Base-by-base conservation (phyloP, 2,329 filamentous ascomycete species). In the Alternaria burnsii region DNA sequence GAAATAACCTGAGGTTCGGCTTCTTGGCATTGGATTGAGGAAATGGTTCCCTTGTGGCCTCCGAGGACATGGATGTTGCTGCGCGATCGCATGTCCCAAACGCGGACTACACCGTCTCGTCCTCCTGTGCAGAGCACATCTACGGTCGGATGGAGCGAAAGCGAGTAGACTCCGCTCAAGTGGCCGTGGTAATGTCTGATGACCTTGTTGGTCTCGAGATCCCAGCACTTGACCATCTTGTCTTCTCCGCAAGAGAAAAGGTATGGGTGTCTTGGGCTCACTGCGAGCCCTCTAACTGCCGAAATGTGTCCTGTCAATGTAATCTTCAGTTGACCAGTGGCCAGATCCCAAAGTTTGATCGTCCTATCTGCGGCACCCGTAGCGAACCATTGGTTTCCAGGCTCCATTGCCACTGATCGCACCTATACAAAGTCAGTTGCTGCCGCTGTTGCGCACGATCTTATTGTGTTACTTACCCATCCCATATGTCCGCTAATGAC, bases 171-270 rank as follows among this genome's bases (percentile, higher is more conserved):
- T 66, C 95, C 95, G 71, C 92, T 97, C 22, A 99, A 83, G 81
- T 99, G 95, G 18, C 96, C 96, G 78, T 99, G 95, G 78, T 98
- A 99, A 80, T 97, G 93, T 46, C 71, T 70, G 7, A 75, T 75
- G 28, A 99, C 95, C 80, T 97, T 97, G 83, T 99, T 99, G n/a
- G 94, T 97, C 80, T 99, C 95, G 67, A 99, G 82, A 82, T 99
- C 95, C 95, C 95, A 99, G 82, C 95, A 99, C 81, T 99, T 99
- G 64, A 99, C 95, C 94, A 97, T 97, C 83, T 99, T 99, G 79
- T 99, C 95, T 80, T 99, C 95, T 59, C 93, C 96, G 74, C 95
- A 99, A 11, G 93, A 97, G 80, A 99, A 99, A 10, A 99, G 86
- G 76, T 99, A 99, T 0, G 95, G 96, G 80, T 99, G 95, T 47